Conservation (phyloP, 495 filamentous ascomycete genomes). For the Aspergillus cavernicola region DNA sequence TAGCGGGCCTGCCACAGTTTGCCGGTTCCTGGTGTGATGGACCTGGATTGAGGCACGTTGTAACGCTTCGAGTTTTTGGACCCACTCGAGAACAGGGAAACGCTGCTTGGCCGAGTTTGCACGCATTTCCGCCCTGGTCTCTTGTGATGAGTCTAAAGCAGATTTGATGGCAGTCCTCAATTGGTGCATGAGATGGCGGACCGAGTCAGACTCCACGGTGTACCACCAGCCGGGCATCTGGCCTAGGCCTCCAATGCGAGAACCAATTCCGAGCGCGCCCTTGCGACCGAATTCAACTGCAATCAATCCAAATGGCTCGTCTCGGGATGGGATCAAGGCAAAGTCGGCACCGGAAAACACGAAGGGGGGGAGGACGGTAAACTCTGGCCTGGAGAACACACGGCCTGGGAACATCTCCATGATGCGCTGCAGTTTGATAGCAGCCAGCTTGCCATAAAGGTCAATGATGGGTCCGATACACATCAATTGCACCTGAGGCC, state of each 20-base stretch:
- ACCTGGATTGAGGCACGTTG: constrained; percentile 51
- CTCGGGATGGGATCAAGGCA: constrained; percentile 70
- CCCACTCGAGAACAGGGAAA: constrained; percentile 68
- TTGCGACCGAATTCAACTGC: constrained; percentile 77
- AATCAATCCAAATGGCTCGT: constrained; percentile 74
- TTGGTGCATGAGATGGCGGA: constrained; percentile 64
- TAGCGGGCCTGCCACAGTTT: constrained; percentile 26
- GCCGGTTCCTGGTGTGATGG: constrained; percentile 29
- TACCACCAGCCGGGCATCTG: constrained; percentile 76
- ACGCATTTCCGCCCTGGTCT: constrained; percentile 62
- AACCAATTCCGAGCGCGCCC: constrained; percentile 72
- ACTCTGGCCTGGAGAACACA: constrained; percentile 71
- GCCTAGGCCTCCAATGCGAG: constrained; percentile 59
- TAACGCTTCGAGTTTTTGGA: constrained; percentile 57
- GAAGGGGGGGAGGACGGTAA: constrained; percentile 67
- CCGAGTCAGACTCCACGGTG: constrained; percentile 62
- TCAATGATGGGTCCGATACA: constrained; percentile 71
- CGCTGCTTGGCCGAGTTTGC: constrained; percentile 70
- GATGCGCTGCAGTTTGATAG: constrained; percentile 63
- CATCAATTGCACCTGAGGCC: constrained; percentile 63
- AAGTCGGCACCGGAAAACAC: constrained; percentile 81
- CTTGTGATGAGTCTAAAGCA: constrained; percentile 56
- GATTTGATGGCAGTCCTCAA: constrained; percentile 64
- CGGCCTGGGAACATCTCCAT: constrained; percentile 69
- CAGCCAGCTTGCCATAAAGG: constrained; percentile 72